Base-by-base conservation (phyloP, 2,329 filamentous ascomycete species). In the Alternaria brassicae region DNA sequence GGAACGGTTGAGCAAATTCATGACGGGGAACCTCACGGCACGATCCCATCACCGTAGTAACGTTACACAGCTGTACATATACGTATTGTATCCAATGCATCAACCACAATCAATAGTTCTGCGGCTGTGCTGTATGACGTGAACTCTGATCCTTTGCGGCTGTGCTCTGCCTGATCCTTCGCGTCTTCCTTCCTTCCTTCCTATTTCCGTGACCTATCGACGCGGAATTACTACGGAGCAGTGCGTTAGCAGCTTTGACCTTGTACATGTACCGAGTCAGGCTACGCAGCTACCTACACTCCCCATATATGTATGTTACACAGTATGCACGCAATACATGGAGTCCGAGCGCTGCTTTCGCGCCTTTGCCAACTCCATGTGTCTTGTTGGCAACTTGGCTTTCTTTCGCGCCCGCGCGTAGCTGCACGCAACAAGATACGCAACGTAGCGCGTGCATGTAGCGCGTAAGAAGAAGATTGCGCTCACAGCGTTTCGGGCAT, bases 311-410 rank as follows among this genome's bases (percentile, higher is more conserved):
- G 50, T 47, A 44, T 58, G 51, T 58, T 58, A 30, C 42, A 58
- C 56, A 58, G 56, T 42, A 55, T 58, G 56, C 50, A 47, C 37
- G 56, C 56, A 49, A 58, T 58, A 49, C 37, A 30, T 42, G 37
- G 51, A 19, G 54, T 42, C 49, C 49, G 49, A 52, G 49, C 37
- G 49, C 23, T 41, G 27, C 13, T 39, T 52, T 40, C 6, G 37
- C 19, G 12, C 19, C 37, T 40, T 40, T 40, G 37, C 37, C 37
- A 39, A 39, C 10, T 12, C 9, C 13, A 13, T 23, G 37, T 40
- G 37, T 40, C 37, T 34, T 34, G 44, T 23, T 48, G 44, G 21
- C n/a, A 48, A 21, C 28, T 13, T 47, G 25, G 21, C 21, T 23
- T 21, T 19, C 9, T 40, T 23, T 40, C 37, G 9, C 19, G 37